Percentiles rank a stretch among this genome's conserved stretches.
These are phyloP conservation scores for Ceratobasidium sp. DNA, from an alignment of 1,284 basidiomycete genomes.

Conservation along the genomic window DNA sequence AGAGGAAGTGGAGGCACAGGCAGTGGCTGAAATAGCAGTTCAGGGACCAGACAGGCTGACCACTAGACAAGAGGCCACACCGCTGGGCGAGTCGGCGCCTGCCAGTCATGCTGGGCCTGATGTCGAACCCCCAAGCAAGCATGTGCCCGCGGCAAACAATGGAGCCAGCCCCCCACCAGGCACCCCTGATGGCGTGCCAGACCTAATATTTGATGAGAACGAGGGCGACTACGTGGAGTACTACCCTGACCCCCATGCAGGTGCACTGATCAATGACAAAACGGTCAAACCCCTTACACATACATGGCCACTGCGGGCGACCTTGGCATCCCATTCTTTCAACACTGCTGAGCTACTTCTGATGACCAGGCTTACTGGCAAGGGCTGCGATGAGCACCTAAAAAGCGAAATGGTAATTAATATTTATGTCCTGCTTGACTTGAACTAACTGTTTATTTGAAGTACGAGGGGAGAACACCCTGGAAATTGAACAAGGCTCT, in stretches of 20 bases:
- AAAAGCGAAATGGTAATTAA: slow-evolving; percentile 4
- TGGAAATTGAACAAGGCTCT: not conserved
- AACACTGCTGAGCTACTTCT: not conserved
- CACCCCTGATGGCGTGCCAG: not conserved
- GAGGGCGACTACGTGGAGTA: not conserved
- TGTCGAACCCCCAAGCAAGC: not conserved
- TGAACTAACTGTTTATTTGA: not conserved
- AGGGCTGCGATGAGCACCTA: slow-evolving; percentile 1
- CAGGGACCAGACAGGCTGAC: not conserved
- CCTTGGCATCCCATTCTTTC: not conserved
- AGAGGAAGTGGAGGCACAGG: not conserved
- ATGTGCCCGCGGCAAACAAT: not conserved
- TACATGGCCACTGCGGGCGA: not conserved
- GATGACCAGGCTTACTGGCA: not conserved
- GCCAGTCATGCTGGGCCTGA: too few species aligned
- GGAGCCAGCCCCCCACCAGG: not conserved
- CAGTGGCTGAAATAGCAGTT: not conserved
- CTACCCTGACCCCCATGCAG: not conserved
- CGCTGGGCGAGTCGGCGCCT: too few species aligned
- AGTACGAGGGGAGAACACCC: slow-evolving; percentile 16
- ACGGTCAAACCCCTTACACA: not conserved
- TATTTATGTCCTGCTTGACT: not conserved
- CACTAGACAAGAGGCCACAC: too few species aligned
- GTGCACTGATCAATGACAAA: slow-evolving; percentile 6
- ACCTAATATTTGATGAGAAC: not conserved